These are phyloP conservation scores for Trichoderma sp. DNA, from an alignment of 2,329 filamentous ascomycete species.

Conservation along the genomic window DNA sequence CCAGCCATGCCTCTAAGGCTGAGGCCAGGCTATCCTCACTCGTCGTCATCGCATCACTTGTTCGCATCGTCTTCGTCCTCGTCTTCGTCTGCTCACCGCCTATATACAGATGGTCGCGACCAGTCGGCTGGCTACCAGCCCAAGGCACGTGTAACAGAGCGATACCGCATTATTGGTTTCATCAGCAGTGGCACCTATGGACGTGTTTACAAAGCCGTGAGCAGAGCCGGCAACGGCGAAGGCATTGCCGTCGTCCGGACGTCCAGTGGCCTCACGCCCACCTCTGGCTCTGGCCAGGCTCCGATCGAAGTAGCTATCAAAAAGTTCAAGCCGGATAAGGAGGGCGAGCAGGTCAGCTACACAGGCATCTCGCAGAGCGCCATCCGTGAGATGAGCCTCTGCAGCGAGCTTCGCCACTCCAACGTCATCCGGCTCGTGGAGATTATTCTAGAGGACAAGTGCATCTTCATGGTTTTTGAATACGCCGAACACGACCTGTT, in stretches of 20 bases:
- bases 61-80: slow-evolving; percentile 15
- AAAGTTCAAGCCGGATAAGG: slow-evolving; percentile 99
- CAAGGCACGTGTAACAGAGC: slow-evolving; percentile 86
- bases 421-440: slow-evolving; percentile 91
- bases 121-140: slow-evolving; percentile 59
- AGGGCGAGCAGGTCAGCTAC: slow-evolving; percentile 91
- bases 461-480: slow-evolving; percentile 99
- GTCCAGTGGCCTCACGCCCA: slow-evolving; percentile 47
- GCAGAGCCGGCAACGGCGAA: slow-evolving; percentile 43
- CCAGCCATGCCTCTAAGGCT: slow-evolving; percentile 37
- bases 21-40: slow-evolving; percentile 30
- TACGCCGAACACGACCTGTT: slow-evolving; percentile 96
- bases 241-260: slow-evolving; percentile 13
- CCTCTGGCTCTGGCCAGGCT: slow-evolving; percentile 30
- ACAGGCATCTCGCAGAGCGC: slow-evolving; percentile 97
- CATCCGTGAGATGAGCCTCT: slow-evolving; percentile 95
- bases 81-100: slow-evolving; percentile 37
- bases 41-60: slow-evolving; percentile 24
- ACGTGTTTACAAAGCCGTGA: slow-evolving; percentile 91
- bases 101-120: slow-evolving; percentile 51
- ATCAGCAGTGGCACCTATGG: slow-evolving; percentile 98
- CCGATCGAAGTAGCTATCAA: slow-evolving; percentile 86
- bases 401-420: slow-evolving; percentile 82
- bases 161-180: slow-evolving; percentile 95
- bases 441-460: slow-evolving; percentile 97